A percentile compares a stretch with the other conserved stretches of the same genome.
phyloP scores from a whole-genome alignment of 1,284 basidiomycete genomes.

The Sphagnurus paluster region DNA sequence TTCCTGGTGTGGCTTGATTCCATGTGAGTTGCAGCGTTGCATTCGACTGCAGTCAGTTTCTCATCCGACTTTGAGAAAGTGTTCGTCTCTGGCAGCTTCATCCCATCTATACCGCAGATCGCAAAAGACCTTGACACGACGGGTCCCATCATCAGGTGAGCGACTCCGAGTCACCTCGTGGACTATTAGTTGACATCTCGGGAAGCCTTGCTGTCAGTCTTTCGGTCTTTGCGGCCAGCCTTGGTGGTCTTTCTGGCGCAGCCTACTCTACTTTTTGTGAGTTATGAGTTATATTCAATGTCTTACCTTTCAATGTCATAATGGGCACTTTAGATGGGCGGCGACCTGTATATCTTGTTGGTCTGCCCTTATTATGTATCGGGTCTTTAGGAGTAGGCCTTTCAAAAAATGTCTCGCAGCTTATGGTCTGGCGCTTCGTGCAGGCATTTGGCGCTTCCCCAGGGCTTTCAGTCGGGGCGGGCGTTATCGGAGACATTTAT shows the following conservation, averaged over 20 bases:
- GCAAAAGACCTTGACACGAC: slow-evolving; percentile 59
- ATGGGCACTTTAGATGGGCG: slow-evolving; percentile 52
- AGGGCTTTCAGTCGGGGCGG: slow-evolving; percentile 59
- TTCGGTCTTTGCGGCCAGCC: slow-evolving; percentile 30
- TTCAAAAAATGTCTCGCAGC: slow-evolving; percentile 43
- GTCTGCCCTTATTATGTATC: slow-evolving; percentile 59
- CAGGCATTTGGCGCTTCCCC: slow-evolving; percentile 62
- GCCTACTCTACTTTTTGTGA: slow-evolving; percentile 37
- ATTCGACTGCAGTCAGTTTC: neutral
- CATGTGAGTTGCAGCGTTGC: slow-evolving; percentile 10
- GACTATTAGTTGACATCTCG: neutral
- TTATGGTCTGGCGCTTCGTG: slow-evolving; percentile 63
- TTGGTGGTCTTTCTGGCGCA: slow-evolving; percentile 30
- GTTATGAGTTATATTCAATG: slow-evolving; percentile 5
- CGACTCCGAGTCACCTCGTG: no score
- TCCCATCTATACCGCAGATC: slow-evolving; percentile 70
- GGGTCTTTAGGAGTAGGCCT: slow-evolving; percentile 63
- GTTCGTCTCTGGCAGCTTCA: slow-evolving; percentile 66
- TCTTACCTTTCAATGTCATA: neutral
- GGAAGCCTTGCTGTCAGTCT: slow-evolving; percentile 33
- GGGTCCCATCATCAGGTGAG: slow-evolving; percentile 57
- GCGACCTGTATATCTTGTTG: slow-evolving; percentile 57
- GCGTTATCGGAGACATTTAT: slow-evolving; percentile 67
- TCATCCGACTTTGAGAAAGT: slow-evolving; percentile 36
- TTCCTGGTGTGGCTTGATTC: slow-evolving; percentile 41